Percentiles rank a stretch among this genome's conserved stretches.
Evolutionary conservation across 2,329 filamentous ascomycete genomes (phyloP).

Genomic region (Trichoderma sp.): DNA sequence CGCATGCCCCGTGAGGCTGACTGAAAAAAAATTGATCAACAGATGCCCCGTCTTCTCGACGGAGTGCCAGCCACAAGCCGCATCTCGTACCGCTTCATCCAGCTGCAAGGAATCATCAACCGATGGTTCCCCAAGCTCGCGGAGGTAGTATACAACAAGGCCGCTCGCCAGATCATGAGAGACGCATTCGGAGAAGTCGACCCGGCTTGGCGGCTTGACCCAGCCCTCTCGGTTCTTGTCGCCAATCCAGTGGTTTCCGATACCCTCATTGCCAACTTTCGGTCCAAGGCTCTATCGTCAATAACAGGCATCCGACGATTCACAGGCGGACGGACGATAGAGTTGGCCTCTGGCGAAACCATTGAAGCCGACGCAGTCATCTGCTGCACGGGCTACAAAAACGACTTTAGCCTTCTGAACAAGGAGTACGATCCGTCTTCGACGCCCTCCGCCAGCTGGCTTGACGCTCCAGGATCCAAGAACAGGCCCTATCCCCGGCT

Average conservation of each 20-base stretch:
- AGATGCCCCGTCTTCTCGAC: constrained; percentile 39
- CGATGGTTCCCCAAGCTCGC: constrained; percentile 30
- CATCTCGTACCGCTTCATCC: constrained; percentile 41
- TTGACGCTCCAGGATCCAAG: constrained; percentile 33
- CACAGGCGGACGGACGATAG: constrained; percentile 33
- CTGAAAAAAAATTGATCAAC: neutral
- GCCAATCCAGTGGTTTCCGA: constrained; percentile 37
- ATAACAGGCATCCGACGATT: constrained; percentile 38
- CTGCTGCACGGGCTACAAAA: constrained; percentile 44
- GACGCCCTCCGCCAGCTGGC: constrained; percentile 30
- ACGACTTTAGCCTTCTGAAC: constrained; percentile 37
- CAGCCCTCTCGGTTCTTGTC: constrained; percentile 36
- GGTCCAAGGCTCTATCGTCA: constrained; percentile 42
- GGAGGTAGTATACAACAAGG: constrained; percentile 30
- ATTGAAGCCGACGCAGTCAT: constrained; percentile 42
- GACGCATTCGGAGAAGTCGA: constrained; percentile 32
- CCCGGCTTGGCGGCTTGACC: constrained; percentile 36
- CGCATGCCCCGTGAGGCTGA: neutral
- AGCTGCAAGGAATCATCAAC: constrained; percentile 38
- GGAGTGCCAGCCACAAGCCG: constrained; percentile 40
- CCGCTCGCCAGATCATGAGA: constrained; percentile 30
- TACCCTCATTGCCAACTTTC: constrained; percentile 40
- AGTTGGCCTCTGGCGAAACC: constrained; percentile 38
- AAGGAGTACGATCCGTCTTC: constrained; percentile 29
- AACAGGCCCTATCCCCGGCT: constrained; percentile 40